Percentiles rank a stretch among this genome's conserved stretches.
Evolutionary conservation across 345 rosid species (phyloP).

Genomic region (Brassica juncea): DNA sequence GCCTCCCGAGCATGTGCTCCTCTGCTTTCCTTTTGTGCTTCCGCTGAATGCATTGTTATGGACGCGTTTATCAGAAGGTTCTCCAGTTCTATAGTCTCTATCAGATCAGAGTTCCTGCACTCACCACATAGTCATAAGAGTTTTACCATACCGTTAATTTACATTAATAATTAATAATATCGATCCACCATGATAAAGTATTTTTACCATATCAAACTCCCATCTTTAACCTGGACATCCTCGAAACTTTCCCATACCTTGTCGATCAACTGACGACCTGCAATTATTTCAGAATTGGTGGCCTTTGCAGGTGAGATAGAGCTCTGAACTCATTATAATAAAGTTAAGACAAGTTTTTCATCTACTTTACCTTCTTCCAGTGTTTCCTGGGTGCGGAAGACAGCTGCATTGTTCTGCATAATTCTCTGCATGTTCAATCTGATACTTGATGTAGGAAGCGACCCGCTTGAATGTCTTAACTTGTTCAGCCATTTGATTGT

Average conservation of each 20-base stretch:
- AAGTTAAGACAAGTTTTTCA: not conserved
- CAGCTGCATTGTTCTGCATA: slow-evolving; percentile 99
- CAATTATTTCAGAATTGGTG: slow-evolving; percentile 13
- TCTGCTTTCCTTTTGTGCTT: slow-evolving; percentile 98
- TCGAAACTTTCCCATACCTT: slow-evolving; percentile 85
- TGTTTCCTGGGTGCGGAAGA: slow-evolving; percentile 98
- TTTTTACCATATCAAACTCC: slow-evolving; percentile 82
- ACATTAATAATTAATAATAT: not conserved
- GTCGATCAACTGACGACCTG: slow-evolving; percentile 90
- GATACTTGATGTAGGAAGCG: slow-evolving; percentile 79
- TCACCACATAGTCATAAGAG: not conserved
- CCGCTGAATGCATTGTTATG: slow-evolving; percentile 98
- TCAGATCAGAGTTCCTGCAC: slow-evolving; percentile 91
- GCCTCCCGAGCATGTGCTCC: slow-evolving; percentile 99
- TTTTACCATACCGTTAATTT: not conserved
- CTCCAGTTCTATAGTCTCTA: slow-evolving; percentile 91
- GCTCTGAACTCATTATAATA: slow-evolving; percentile 6
- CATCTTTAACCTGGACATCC: slow-evolving; percentile 77
- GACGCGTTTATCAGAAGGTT: slow-evolving; percentile 95
- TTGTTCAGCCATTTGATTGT: slow-evolving; percentile 94
- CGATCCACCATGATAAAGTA: not conserved
- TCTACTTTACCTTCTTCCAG: slow-evolving; percentile 73
- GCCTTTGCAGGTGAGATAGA: not conserved
- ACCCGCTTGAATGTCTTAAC: slow-evolving; percentile 87
- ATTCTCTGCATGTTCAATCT: slow-evolving; percentile 91